phyloP scores from a whole-genome alignment of 2,329 filamentous ascomycete genomes.

The Claviceps maximensis region DNA sequence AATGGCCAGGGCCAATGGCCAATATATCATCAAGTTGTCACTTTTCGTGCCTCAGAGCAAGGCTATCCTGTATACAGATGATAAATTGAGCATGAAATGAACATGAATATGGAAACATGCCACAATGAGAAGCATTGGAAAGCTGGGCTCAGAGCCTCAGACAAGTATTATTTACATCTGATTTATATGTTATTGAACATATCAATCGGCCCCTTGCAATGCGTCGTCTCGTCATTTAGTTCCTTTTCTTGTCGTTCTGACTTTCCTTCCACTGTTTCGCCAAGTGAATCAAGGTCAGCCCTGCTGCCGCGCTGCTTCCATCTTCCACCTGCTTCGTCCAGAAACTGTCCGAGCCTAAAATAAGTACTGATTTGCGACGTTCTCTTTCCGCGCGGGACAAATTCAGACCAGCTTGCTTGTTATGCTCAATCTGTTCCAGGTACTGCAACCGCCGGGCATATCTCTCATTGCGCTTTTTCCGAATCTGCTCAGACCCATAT shows the following conservation, averaged over 20 bases:
- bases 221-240: not conserved
- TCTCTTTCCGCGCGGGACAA: conserved; percentile 24
- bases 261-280: conserved; percentile 12
- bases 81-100: too few species aligned
- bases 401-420: conserved; percentile 19
- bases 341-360: conserved; percentile 21
- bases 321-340: conserved; percentile 30
- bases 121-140: too few species aligned
- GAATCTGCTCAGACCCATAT: conserved; percentile 27
- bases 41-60: too few species aligned
- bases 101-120: too few species aligned
- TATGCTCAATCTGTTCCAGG: conserved; percentile 27
- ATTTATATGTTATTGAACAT: too few species aligned
- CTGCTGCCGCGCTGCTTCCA: conserved; percentile 22
- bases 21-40: too few species aligned
- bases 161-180: not conserved
- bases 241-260: not conserved
- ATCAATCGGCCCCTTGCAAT: too few species aligned
- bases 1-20: too few species aligned
- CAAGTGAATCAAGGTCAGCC: conserved; percentile 20
- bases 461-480: conserved; percentile 24
- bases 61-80: too few species aligned
- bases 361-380: conserved; percentile 23
- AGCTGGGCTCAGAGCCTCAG: too few species aligned
- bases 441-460: conserved; percentile 24